Base-by-base conservation (phyloP, 1,284 basidiomycete species). In the Uromyces viciae-fabae region DNA sequence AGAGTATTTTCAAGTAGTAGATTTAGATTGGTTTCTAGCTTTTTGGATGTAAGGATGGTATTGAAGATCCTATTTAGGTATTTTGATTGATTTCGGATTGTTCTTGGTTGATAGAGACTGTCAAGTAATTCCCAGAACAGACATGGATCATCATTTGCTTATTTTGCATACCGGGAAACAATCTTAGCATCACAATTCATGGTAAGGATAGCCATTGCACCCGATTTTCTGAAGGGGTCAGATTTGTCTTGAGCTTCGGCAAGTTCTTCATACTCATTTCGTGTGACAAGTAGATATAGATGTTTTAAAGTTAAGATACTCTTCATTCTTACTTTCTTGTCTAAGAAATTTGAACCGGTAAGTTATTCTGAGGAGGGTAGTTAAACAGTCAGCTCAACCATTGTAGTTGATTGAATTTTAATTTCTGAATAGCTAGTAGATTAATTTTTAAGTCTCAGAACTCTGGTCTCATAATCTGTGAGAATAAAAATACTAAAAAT, bases 181-280 rank as follows among this genome's bases (percentile, higher is more conserved):
- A 68, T 68, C 25, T 68, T 68, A 15, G 25, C 31, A 14, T 68
- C 64, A 25, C 64, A 68, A n/a, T 68, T 68, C 25, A 68, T 7
- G 11, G 19, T 68, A n/a, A 68, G 36, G 25, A 68, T 68, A 14
- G 64, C 64, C 9, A 42, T 15, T 3, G 64, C 64, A 40, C 25
- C 25, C 11, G 11, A 9, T 15, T 60, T 15, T 60, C 25, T 9
- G 19, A 14, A 9, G 25, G 64, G 64, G 25, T 42, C 36, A 11
- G 25, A 3, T 25, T 42, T 68, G 38, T 66, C 36, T 4, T 9
- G 64, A 8, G 14, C 42, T 22, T 40, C 38, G 3, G 36, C 22
- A 3, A 17, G 17, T 22, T 15, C 33, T 8, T 40, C 25, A 17
- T 9, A 40, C 38, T 68, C 64, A 3, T 15, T 36, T 42, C 36